Base-by-base conservation (phyloP, 805 yeast genomes). In the Lipomyces mesembrius region DNA sequence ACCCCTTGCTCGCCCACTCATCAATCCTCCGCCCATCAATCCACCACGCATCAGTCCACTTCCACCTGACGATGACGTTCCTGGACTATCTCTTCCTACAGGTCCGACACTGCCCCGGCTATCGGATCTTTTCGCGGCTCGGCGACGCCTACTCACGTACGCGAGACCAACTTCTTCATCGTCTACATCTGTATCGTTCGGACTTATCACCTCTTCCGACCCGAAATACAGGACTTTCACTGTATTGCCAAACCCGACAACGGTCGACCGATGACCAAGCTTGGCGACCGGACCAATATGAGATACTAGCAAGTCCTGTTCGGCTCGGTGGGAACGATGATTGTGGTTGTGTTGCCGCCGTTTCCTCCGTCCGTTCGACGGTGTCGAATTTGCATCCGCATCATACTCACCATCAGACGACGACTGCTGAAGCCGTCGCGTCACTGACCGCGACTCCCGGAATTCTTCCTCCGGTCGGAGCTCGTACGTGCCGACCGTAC, bases 251-350 rank as follows among this genome's bases (percentile, higher is more conserved):
- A 90, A 88, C 32, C 87, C 87, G 32, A 89, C 88, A 51, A 90
- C 88, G 25, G 90, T 85, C 0, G 95, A 84, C 73, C 91, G 90
- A 74, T 85, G 91, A 0, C 97, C 97, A 74, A 88, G 90, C 73
- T 86, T 87, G 37, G 82, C 82, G 43, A 88, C 84, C 14, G 89
- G 88, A 1, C 87, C 89, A 59, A 89, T 79, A 29, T 82, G 80
- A 64, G 86, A 84, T 17, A 85, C 83, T 52, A 87, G 74, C 8
- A 67, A 59, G 17, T 67, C 71, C 14, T 59, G 65, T 37, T 64
- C 68, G 27, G 49, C 35, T 20, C 34, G 63, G 27, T 61, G 63
- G 11, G 35, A 66, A 8, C 17, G 56, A 27, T 55, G 39, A 39
- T 32, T 14, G n/a, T 52, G 60, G 17, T 43, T 56, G 22, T 57